These are phyloP conservation scores for Elymus sibiricus DNA, from an alignment of 176 grass and related monocot species.

Conservation along the genomic window DNA sequence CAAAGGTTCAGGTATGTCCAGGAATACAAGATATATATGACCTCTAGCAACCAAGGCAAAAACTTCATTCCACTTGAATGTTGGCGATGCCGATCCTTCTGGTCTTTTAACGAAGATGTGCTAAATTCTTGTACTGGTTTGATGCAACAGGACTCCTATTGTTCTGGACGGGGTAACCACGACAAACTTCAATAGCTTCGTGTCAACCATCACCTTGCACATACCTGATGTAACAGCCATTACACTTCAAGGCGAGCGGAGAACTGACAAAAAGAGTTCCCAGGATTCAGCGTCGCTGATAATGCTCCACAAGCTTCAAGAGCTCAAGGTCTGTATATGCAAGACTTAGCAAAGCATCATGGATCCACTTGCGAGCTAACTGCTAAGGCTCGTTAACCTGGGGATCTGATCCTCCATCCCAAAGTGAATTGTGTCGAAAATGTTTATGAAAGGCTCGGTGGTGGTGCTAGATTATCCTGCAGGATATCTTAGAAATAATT, in stretches of 20 bases:
- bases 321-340: slow-evolving; percentile 40
- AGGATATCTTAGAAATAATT: not conserved
- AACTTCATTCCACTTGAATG: slow-evolving; percentile 12
- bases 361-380: not conserved
- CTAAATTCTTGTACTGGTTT: slow-evolving; percentile 3
- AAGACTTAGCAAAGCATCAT: slow-evolving; percentile 25
- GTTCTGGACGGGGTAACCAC: slow-evolving; percentile 47
- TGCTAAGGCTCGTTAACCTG: slow-evolving; percentile 1
- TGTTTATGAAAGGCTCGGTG: not conserved
- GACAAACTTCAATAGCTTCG: slow-evolving; percentile 63
- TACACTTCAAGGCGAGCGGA: slow-evolving; percentile 51
- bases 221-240: slow-evolving; percentile 58
- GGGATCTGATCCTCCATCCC: not conserved
- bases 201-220: slow-evolving; percentile 70
- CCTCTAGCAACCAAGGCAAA: not conserved
- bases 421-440: not conserved
- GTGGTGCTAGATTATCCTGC: not conserved
- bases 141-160: slow-evolving; percentile 45
- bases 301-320: slow-evolving; percentile 70
- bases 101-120: not conserved
- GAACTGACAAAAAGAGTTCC: slow-evolving; percentile 67
- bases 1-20: slow-evolving; percentile 58
- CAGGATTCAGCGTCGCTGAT: slow-evolving; percentile 77
- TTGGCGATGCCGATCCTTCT: not conserved
- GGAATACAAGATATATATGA: not conserved